Percentiles rank a stretch among this genome's conserved stretches.
Evolutionary conservation across 768 basidiomycete species (phyloP).

Genomic region (Boletus tylopilopsis): DNA sequence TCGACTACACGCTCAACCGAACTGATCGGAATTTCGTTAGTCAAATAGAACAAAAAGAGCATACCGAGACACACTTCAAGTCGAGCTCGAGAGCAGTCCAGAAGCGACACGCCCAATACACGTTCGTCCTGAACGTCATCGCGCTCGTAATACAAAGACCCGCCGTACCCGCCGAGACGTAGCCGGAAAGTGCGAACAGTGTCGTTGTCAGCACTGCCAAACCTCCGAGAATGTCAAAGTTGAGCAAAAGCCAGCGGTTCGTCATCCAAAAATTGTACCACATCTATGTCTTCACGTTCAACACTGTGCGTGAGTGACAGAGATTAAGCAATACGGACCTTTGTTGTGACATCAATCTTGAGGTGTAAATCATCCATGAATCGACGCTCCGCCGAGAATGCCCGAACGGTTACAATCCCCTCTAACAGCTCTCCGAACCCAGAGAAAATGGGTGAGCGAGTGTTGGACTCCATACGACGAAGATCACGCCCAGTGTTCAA

Average conservation of each 20-base stretch:
- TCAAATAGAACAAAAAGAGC: constrained; percentile 1
- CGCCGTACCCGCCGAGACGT: constrained; percentile 57
- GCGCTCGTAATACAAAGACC: constrained; percentile 76
- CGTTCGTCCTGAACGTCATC: constrained; percentile 52
- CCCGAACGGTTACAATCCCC: constrained; percentile 90
- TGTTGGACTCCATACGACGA: constrained; percentile 87
- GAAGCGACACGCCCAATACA: constrained; percentile 50
- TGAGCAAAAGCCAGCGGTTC: constrained; percentile 79
- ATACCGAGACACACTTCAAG: constrained; percentile 56
- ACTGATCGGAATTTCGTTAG: constrained; percentile 35
- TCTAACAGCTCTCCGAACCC: constrained; percentile 81
- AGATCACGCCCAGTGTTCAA: constrained; percentile 80
- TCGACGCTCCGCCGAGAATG: constrained; percentile 76
- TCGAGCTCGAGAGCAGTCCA: constrained; percentile 65
- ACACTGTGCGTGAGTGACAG: background rate
- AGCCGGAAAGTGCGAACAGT: constrained; percentile 66
- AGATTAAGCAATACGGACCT: constrained; percentile 39
- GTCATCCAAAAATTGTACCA: constrained; percentile 91
- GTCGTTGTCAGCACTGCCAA: constrained; percentile 71
- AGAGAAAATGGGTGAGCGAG: constrained; percentile 79
- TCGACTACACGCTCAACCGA: constrained; percentile 90
- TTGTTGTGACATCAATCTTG: constrained; percentile 73
- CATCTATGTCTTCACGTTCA: constrained; percentile 41
- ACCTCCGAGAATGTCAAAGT: constrained; percentile 78
- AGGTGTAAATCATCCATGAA: constrained; percentile 74